Conservation (phyloP, 169 alveolate genomes). For the Plasmodium berghei region DNA sequence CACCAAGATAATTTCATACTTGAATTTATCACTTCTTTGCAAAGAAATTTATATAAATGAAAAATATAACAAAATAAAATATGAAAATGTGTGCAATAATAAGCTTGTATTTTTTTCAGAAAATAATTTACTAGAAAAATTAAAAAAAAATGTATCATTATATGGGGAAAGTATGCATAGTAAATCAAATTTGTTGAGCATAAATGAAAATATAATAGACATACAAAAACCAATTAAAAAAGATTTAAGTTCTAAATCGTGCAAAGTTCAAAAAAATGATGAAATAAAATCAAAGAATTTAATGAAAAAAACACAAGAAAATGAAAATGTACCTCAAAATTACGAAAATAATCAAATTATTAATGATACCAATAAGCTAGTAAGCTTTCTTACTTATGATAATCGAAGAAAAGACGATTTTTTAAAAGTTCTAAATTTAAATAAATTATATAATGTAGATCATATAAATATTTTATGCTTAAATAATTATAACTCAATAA, state of each 20-base stretch:
- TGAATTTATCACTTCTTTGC: constrained; percentile 50
- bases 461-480: constrained; percentile 66
- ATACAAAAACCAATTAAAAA: neutral
- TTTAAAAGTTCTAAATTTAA: constrained; percentile 20
- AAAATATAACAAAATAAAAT: constrained; percentile 16
- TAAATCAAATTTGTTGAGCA: neutral
- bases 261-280: too few species aligned
- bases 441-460: constrained; percentile 23
- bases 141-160: constrained; percentile 3
- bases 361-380: neutral
- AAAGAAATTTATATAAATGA: constrained; percentile 66
- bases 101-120: constrained; percentile 40
- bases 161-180: neutral
- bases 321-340: neutral
- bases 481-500: constrained; percentile 20
- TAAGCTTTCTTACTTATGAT: constrained; percentile 47
- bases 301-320: neutral
- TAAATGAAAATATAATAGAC: constrained; percentile 4
- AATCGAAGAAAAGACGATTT: constrained; percentile 5
- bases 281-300: too few species aligned
- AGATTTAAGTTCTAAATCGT: too few species aligned
- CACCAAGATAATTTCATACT: constrained; percentile 30
- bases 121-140: constrained; percentile 5
- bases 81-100: constrained; percentile 25
- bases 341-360: neutral